phyloP scores from a whole-genome alignment of 108 stramenopile genomes.

The Chaetoceros tenuissimus region DNA sequence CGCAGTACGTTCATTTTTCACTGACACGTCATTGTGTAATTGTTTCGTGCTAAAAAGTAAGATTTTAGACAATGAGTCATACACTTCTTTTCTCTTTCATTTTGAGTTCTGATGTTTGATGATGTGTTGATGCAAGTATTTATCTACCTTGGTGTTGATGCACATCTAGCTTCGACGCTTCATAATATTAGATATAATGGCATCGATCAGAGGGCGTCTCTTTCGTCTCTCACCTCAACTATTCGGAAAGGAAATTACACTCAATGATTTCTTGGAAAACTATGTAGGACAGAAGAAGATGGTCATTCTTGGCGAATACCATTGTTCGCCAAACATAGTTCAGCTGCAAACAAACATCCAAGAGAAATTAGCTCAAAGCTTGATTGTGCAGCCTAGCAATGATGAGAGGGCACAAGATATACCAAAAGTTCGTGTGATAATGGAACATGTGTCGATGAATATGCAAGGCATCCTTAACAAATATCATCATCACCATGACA shows the following conservation, averaged over 20 bases:
- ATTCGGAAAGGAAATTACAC: background rate
- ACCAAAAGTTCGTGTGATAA: conserved; percentile 45
- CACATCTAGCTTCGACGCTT: no score
- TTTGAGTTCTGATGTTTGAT: no score
- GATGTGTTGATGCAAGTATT: no score
- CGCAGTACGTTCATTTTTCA: no score
- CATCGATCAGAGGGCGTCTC: background rate
- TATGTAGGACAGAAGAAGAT: background rate
- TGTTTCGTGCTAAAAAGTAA: no score
- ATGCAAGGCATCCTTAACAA: conserved; percentile 50
- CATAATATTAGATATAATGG: no score
- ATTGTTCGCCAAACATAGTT: background rate
- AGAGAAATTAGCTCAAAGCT: background rate
- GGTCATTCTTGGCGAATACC: background rate
- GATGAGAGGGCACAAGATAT: background rate
- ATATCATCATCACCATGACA: conserved; percentile 28
- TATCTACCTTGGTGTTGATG: no score
- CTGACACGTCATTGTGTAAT: no score
- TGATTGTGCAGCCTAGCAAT: no score
- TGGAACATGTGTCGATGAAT: conserved; percentile 73
- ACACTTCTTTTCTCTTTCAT: no score
- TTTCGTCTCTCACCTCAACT: background rate
- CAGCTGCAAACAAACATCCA: background rate
- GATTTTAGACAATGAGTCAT: no score
- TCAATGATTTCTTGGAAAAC: background rate